phyloP scores from a whole-genome alignment of 176 grass and related monocot genomes.

The Areca catechu region DNA sequence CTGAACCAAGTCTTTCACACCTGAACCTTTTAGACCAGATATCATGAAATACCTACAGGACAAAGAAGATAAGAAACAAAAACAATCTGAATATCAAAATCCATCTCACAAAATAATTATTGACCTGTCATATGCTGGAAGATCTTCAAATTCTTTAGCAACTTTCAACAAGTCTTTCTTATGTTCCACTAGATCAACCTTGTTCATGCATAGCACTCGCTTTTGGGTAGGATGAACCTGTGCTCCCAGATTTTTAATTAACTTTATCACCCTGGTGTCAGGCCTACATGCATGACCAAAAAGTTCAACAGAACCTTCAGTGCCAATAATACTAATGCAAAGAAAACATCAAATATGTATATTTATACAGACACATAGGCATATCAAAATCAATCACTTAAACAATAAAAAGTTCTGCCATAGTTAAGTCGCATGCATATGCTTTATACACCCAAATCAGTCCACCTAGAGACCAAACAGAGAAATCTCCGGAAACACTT shows the following conservation, averaged over 20 bases:
- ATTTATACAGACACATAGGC: no score
- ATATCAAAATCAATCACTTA: no score
- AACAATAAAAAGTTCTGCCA: no score
- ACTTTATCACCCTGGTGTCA: constrained; percentile 69
- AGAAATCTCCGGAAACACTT: no score
- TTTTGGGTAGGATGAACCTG: constrained; percentile 64
- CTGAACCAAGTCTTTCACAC: constrained; percentile 84
- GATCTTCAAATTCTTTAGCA: constrained; percentile 87
- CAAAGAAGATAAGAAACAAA: constrained; percentile 13
- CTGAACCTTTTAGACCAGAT: constrained; percentile 84
- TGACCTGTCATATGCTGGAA: constrained; percentile 87
- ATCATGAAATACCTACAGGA: constrained; percentile 84
- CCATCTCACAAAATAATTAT: background rate
- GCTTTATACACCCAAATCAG: no score
- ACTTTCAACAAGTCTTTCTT: constrained; percentile 89
- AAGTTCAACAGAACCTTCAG: background rate
- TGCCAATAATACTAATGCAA: no score
- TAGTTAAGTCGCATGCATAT: no score
- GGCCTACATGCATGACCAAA: constrained; percentile 38
- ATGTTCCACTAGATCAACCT: constrained; percentile 72
- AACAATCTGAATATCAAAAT: constrained; percentile 5
- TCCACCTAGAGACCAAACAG: no score
- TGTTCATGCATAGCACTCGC: constrained; percentile 97
- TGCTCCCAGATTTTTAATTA: constrained; percentile 68
- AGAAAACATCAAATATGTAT: no score